phyloP scores from a whole-genome alignment of 805 yeast species.

The Candida tibetensis region DNA sequence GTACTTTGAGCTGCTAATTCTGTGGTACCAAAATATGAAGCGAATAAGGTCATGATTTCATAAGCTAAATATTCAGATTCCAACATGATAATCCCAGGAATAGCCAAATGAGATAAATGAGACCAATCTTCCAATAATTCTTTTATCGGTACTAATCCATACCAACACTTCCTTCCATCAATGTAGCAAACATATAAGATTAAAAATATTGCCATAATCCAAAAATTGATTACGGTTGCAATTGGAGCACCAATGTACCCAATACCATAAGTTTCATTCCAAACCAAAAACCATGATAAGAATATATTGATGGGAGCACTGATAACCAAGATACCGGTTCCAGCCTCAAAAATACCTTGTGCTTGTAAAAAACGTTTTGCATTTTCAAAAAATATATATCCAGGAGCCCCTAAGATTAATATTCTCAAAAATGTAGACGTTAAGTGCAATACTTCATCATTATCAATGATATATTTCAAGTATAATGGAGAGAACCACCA shows the following conservation, averaged over 20 bases:
- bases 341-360: conserved; percentile 48
- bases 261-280: conserved; percentile 38
- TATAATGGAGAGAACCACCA: conserved; percentile 39
- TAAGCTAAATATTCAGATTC: conserved; percentile 46
- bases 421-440: conserved; percentile 36
- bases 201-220: conserved; percentile 37
- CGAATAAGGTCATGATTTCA: conserved; percentile 45
- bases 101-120: conserved; percentile 33
- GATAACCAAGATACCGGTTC: conserved; percentile 40
- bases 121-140: conserved; percentile 38
- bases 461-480: conserved; percentile 30
- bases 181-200: conserved; percentile 36
- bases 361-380: conserved; percentile 43
- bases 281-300: conserved; percentile 41
- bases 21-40: conserved; percentile 47
- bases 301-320: conserved; percentile 42
- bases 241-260: conserved; percentile 45
- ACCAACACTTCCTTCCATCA: conserved; percentile 73
- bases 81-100: conserved; percentile 46
- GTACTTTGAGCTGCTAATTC: conserved; percentile 53
- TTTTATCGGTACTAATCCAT: conserved; percentile 45
- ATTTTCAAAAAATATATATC: conserved; percentile 42
- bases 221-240: conserved; percentile 41
- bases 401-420: conserved; percentile 40
- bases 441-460: conserved; percentile 31